Evolutionary conservation across 129 eudicot species (phyloP), one percentile per base, ranked within the genome.

Genomic region (Flaveria trinervia): DNA sequence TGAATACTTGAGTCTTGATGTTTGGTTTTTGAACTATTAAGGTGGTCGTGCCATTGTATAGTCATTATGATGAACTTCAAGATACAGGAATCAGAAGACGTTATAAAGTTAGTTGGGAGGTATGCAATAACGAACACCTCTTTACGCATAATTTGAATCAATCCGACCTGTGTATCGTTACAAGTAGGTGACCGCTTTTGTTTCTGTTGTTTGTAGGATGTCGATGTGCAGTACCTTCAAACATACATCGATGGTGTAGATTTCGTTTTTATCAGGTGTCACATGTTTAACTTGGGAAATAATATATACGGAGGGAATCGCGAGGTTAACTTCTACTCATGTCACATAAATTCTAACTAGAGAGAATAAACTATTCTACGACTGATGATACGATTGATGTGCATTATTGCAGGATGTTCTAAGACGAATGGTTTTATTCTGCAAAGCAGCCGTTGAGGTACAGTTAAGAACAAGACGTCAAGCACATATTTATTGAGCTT

Each of bases 381-480:
- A 66, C 9, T 39, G 51, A 66, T 66, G 3, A 11, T 44, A 64
- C 12, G 9, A 33, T 48, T 62, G n/a, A 26, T 39, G 79, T 18
- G 82, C 8, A 12, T 83, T 72, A 48, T 56, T 78, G 82, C 89
- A 93, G 98, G 98, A 91, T 61, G 84, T 90, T 83, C 76, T 93
- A 51, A 89, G 89, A 80, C 97, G 98, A 72, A 93, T 93, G 98
- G 85, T 84, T 71, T 82, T 90, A 66, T 93, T 93, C 74, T 93
- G 98, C 84, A 93, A 93, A 89, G 97, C 96, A 66, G 98, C 98
- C 25, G 86, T 93, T 65, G 98, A 93, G 98, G 98, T 93, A 87
- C 77, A 70, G 55, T 45, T 69, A 9, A 11, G n/a, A 60, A 65
- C 74, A 56, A 9, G 71, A 48, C 12, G 20, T 20, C 8, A 60